Percentiles rank a stretch among this genome's conserved stretches.
Evolutionary conservation across 2,329 filamentous ascomycete species (phyloP).

Genomic region (Xylariaceae sp.): DNA sequence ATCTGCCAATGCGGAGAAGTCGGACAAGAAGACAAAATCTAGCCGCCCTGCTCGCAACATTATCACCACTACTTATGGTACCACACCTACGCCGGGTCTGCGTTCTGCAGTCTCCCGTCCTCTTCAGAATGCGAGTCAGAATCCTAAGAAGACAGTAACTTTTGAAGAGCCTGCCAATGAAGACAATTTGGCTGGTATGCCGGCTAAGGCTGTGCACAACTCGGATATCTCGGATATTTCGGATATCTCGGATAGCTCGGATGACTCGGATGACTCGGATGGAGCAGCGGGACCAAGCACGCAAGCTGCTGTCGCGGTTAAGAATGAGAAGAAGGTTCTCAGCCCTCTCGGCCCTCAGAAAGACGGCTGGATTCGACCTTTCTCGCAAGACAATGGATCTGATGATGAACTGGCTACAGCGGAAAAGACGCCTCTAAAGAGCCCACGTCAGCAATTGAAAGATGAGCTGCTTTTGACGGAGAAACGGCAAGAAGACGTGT

Average conservation of each 20-base stretch:
- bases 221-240: conserved; percentile 38
- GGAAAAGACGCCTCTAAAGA: conserved; percentile 45
- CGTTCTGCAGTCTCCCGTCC: conserved; percentile 38
- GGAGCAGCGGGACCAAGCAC: conserved; percentile 35
- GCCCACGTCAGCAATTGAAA: conserved; percentile 31
- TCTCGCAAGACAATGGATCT: conserved; percentile 43
- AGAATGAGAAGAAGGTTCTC: conserved; percentile 45
- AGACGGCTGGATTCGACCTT: conserved; percentile 49
- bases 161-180: conserved; percentile 63
- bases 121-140: conserved; percentile 20
- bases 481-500: conserved; percentile 27
- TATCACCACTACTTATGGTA: conserved; percentile 31
- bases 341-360: conserved; percentile 63
- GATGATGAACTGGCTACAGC: conserved; percentile 55
- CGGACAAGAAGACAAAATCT: conserved; percentile 35
- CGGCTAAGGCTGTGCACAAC: conserved; percentile 46
- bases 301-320: conserved; percentile 31
- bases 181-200: conserved; percentile 45
- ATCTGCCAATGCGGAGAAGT: conserved; percentile 25
- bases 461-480: conserved; percentile 28
- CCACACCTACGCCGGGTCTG: conserved; percentile 31
- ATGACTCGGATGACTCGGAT: conserved; percentile 37
- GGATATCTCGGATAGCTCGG: conserved; percentile 27
- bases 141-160: conserved; percentile 53
- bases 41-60: conserved; percentile 35